Evolutionary conservation across 371 early-diverging fungal species (phyloP).

Genomic region (Circinella umbellata): DNA sequence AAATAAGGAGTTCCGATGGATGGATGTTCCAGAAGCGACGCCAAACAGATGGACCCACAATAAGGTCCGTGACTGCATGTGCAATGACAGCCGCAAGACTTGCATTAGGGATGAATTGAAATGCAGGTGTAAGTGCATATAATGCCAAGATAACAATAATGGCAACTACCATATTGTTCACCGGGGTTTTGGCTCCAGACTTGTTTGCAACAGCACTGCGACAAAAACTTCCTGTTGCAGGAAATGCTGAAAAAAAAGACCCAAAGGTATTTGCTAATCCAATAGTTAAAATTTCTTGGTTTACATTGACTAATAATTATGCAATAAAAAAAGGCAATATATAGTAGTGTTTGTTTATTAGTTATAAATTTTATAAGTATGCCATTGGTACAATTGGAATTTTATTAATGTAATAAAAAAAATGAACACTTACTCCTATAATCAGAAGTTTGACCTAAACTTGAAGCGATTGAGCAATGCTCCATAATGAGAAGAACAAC

Average conservation of each 20-base stretch:
- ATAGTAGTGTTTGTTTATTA: slow-evolving; percentile 1
- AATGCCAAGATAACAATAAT: slow-evolving; percentile 75
- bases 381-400: too few species aligned
- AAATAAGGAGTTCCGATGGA: slow-evolving; percentile 42
- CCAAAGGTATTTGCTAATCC: slow-evolving; percentile 80
- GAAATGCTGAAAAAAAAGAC: slow-evolving; percentile 82
- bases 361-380: not conserved
- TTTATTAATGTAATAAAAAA: not conserved
- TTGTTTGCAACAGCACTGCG: slow-evolving; percentile 82
- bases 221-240: slow-evolving; percentile 87
- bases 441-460: slow-evolving; percentile 74
- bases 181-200: slow-evolving; percentile 75
- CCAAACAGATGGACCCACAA: slow-evolving; percentile 59
- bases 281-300: slow-evolving; percentile 83
- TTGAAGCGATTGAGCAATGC: slow-evolving; percentile 84
- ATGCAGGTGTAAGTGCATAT: slow-evolving; percentile 79
- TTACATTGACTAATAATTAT: slow-evolving; percentile 53
- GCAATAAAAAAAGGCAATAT: not conserved
- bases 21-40: slow-evolving; percentile 43
- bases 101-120: slow-evolving; percentile 83
- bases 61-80: slow-evolving; percentile 66
- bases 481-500: slow-evolving; percentile 82
- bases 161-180: slow-evolving; percentile 76
- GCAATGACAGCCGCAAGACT: slow-evolving; percentile 81
- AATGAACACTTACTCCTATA: slow-evolving; percentile 36